Conservation (phyloP, 345 rosid species). For the Eucalyptus urophylla region DNA sequence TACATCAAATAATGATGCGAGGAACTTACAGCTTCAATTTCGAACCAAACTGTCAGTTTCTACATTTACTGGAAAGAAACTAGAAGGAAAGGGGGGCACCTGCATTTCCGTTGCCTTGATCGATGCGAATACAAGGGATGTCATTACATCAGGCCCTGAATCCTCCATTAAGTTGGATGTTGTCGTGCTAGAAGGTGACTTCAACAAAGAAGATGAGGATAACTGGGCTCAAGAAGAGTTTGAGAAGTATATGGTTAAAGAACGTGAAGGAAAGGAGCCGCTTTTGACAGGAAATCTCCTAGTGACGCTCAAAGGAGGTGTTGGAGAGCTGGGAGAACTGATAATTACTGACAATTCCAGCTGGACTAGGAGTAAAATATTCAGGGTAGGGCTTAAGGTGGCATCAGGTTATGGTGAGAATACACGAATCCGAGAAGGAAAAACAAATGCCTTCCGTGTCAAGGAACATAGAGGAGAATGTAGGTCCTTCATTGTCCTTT, state of each 20-base stretch:
- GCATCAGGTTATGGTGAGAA: background rate
- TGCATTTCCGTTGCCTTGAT: background rate
- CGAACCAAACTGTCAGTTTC: background rate
- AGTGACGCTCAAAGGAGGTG: background rate
- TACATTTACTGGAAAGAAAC: background rate
- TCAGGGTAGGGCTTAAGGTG: background rate
- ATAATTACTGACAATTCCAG: background rate
- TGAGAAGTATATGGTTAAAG: background rate
- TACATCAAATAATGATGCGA: background rate
- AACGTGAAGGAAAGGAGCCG: background rate
- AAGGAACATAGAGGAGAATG: background rate
- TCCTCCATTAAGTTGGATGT: background rate
- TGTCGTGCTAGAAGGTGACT: background rate
- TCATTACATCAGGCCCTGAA: background rate
- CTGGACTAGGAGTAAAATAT: background rate
- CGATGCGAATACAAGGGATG: background rate
- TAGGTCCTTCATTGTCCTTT: background rate
- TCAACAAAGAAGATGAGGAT: background rate
- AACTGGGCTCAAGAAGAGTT: background rate
- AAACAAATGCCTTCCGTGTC: background rate
- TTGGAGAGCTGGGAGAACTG: background rate
- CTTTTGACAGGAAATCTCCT: background rate
- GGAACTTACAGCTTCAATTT: background rate
- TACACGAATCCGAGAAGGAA: background rate
- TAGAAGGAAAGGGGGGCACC: background rate